A percentile compares a stretch with the other conserved stretches of the same genome.
phyloP scores from a whole-genome alignment of 2,329 filamentous ascomycete species.

The Calonectria naviculata region DNA sequence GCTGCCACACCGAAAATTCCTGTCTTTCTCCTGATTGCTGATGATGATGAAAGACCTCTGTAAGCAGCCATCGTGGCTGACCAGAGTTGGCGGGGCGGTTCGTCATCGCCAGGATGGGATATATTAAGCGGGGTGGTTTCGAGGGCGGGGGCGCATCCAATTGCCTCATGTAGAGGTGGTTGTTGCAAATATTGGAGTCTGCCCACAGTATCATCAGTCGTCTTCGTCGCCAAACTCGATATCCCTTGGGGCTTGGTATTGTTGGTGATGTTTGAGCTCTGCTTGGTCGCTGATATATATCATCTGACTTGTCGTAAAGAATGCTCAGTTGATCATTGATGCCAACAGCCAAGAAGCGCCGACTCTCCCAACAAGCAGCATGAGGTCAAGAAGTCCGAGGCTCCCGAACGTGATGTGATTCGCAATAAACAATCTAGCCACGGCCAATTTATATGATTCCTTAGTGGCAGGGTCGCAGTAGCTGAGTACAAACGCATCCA shows the following conservation, averaged over 20 bases:
- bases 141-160: conserved; percentile 7
- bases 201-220: no score
- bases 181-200: background rate
- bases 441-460: conserved; percentile 49
- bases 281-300: background rate
- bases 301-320: background rate
- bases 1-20: background rate
- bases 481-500: conserved; percentile 61
- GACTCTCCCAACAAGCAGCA: conserved; percentile 46
- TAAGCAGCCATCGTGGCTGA: conserved; percentile 23
- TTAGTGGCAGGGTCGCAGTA: conserved; percentile 41
- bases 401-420: conserved; percentile 53
- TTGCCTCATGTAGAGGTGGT: background rate
- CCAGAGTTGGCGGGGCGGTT: conserved; percentile 13
- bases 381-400: conserved; percentile 39
- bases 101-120: conserved; percentile 18
- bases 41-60: conserved; percentile 14
- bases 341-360: conserved; percentile 47
- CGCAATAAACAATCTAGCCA: conserved; percentile 57
- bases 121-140: background rate
- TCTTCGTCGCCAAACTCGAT: background rate
- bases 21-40: background rate
- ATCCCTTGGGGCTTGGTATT: background rate
- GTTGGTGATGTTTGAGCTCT: background rate
- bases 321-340: conserved; percentile 18